A percentile compares a stretch with the other conserved stretches of the same genome.
These are phyloP conservation scores for Nannochloropsis oceanica DNA, from an alignment of 108 stramenopile genomes.

Conservation along the genomic window DNA sequence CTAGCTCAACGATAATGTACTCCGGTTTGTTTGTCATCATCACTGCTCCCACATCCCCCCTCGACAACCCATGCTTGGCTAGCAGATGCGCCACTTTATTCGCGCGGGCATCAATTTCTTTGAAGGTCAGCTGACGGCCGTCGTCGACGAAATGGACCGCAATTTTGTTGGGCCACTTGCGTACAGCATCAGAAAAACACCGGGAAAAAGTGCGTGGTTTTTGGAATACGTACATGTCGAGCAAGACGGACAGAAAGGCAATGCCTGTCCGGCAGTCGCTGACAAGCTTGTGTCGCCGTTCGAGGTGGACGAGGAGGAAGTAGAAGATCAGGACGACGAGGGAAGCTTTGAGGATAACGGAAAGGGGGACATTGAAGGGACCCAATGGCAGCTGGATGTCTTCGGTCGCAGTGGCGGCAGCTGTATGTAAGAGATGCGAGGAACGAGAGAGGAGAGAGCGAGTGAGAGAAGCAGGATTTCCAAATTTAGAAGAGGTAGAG, in stretches of 20 bases:
- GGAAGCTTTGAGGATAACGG: neutral
- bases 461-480: no score
- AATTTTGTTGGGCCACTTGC: constrained; percentile 7
- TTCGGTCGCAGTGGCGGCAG: neutral
- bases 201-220: neutral
- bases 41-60: constrained; percentile 17
- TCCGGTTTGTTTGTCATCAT: constrained; percentile 27
- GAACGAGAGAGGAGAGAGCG: no score
- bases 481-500: no score
- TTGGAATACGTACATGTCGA: neutral
- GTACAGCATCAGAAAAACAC: neutral
- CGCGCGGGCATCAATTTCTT: constrained; percentile 7
- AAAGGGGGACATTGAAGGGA: neutral
- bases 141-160: neutral
- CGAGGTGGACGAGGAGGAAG: neutral
- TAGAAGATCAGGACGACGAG: neutral
- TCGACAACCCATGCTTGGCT: neutral
- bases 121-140: neutral
- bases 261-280: neutral
- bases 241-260: neutral
- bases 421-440: neutral
- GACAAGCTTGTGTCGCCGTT: neutral
- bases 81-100: constrained; percentile 20
- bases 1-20: constrained; percentile 28
- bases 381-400: neutral